These are phyloP conservation scores for Diplocarpon rosae DNA, from an alignment of 2,329 filamentous ascomycete species.

Conservation along the genomic window DNA sequence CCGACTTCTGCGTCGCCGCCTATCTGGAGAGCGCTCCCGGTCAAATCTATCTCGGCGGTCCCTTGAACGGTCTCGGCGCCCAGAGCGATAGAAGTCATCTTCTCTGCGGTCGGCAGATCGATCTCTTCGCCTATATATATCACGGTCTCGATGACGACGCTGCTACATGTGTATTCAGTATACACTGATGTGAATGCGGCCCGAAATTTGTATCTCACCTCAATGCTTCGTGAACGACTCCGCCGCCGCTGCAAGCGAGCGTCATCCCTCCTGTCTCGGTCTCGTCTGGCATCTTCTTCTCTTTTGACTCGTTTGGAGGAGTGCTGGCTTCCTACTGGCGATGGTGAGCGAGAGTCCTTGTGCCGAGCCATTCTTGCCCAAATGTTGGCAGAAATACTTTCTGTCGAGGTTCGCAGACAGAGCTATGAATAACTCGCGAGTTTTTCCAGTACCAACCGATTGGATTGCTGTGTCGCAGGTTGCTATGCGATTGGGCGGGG, in stretches of 20 bases:
- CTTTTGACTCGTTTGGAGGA: constrained; percentile 48
- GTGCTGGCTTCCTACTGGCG: constrained; percentile 78
- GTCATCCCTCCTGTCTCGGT: constrained; percentile 40
- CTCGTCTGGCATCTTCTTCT: constrained; percentile 38
- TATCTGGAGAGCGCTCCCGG: constrained; percentile 46
- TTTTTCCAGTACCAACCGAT: background rate
- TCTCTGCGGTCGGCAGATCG: constrained; percentile 58
- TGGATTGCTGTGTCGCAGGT: background rate
- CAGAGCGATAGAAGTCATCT: constrained; percentile 51
- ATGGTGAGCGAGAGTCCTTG: constrained; percentile 72
- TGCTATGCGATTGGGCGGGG: background rate
- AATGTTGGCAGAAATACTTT: constrained; percentile 35
- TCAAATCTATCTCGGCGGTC: constrained; percentile 51
- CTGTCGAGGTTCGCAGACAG: constrained; percentile 14
- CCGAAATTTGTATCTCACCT: constrained; percentile 38
- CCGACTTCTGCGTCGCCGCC: constrained; percentile 49
- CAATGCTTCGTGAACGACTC: constrained; percentile 49
- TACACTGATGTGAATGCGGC: constrained; percentile 12
- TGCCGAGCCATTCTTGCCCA: constrained; percentile 45
- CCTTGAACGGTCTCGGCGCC: constrained; percentile 49
- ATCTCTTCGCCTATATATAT: constrained; percentile 54
- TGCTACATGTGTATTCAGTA: constrained; percentile 35
- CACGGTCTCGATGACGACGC: constrained; percentile 49
- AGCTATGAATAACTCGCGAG: background rate
- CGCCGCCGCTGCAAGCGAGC: constrained; percentile 40